Evolutionary conservation across 495 filamentous ascomycete genomes (phyloP), one percentile per base, ranked within the genome.

Genomic region (Viridothelium virens): DNA sequence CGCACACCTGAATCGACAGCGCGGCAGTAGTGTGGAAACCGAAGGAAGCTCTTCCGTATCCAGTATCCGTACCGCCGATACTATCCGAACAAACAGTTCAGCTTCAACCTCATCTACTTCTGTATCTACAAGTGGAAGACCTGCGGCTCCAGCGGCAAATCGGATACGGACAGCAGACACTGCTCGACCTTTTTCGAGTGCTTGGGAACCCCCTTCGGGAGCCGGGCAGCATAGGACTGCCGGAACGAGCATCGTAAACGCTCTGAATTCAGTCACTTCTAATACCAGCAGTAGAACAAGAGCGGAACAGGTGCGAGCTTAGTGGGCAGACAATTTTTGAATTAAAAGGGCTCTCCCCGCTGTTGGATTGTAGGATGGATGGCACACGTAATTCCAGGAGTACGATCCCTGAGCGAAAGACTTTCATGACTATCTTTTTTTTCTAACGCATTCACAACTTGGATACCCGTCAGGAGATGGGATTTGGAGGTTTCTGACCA

Each of bases 261-360:
- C 53, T 3, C 33, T 59, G 6, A 59, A 59, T 36, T 33, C 53
- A 7, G 53, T 59, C 18, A 59, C 53, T 34, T 9, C 18, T 36
- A 31, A 31, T 7, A 2, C 53, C 5, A 31, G 53, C n/a, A 59
- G 14, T 14, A 59, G 53, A 14, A 36, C 25, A 10, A 11, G 53
- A 7, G 53, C 53, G 33, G 53, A 59, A 14, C 53, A 59, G 53
- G 7, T 36, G 53, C n/a, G 53, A 31, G 53, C 53, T 59, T 59
- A 14, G 36, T 7, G 6, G 41, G 14, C 14, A 7, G 41, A 44
- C 25, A 25, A 25, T 25, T 25, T 25, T 25, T 25, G 25, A 25
- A 25, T 25, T 25, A 25, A 25, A 25, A 25, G 25, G 25, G 25
- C 25, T 46, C 16, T 46, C 41, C 48, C 10, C 48, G 16, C 48